phyloP scores from a whole-genome alignment of 2,329 filamentous ascomycete species.

The Pestalotiopsis sp. region DNA sequence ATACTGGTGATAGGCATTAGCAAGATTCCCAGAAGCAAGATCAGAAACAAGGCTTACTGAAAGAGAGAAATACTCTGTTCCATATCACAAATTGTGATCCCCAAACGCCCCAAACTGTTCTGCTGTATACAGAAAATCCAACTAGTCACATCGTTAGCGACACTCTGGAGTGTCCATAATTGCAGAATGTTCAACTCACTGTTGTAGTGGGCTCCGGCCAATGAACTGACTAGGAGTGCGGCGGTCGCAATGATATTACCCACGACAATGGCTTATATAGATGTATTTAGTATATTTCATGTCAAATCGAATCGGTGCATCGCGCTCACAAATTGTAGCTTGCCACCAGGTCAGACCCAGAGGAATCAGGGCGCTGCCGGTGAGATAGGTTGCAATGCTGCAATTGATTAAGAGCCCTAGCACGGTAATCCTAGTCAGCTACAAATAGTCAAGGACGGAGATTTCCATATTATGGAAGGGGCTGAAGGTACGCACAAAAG shows the following conservation, averaged over 20 bases:
- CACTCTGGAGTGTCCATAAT: not conserved
- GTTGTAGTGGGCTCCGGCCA: conserved; percentile 20
- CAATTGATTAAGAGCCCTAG: conserved; percentile 20
- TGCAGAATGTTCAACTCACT: not conserved
- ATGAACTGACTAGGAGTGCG: conserved; percentile 29
- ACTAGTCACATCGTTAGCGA: not conserved
- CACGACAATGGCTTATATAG: conserved; percentile 22
- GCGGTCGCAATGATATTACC: conserved; percentile 27
- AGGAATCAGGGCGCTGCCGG: conserved; percentile 30
- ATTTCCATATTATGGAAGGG: too few relatives aligned
- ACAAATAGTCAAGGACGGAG: not conserved
- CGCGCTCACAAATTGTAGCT: conserved; percentile 22
- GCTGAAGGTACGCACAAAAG: not conserved
- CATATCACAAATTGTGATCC: conserved; percentile 21
- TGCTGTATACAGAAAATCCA: not conserved
- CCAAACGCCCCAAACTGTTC: conserved; percentile 16
- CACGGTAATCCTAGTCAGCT: conserved; percentile 3
- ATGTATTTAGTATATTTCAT: not conserved
- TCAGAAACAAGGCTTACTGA: conserved; percentile 3
- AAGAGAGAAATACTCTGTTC: conserved; percentile 21
- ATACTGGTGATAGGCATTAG: not conserved
- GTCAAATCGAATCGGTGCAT: not conserved
- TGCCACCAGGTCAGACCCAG: conserved; percentile 34
- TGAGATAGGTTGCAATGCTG: conserved; percentile 27
- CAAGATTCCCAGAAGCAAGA: not conserved